These are phyloP conservation scores for Nicotiana knightiana DNA, from an alignment of 257 asterid species.

Conservation along the genomic window DNA sequence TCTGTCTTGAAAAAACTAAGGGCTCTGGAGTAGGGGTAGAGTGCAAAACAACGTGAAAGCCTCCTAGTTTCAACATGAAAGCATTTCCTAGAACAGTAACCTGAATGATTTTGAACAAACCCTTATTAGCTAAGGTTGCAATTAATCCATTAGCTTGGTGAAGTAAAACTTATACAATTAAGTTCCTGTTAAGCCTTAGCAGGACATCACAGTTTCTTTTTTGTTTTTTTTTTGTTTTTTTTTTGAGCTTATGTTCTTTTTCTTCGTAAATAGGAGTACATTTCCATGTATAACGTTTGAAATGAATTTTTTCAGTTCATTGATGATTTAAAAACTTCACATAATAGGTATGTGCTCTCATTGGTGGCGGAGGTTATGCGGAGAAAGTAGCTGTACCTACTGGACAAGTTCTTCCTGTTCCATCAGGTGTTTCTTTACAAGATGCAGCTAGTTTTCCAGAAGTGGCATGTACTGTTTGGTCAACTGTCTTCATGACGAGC, in stretches of 20 bases:
- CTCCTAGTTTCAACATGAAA: not conserved
- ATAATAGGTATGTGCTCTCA: slow-evolving; percentile 77
- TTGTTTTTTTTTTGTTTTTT: no score
- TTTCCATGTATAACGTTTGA: not conserved
- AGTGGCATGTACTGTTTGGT: slow-evolving; percentile 96
- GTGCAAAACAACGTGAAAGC: not conserved
- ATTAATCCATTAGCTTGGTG: not conserved
- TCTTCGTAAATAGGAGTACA: not conserved
- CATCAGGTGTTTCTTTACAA: slow-evolving; percentile 70
- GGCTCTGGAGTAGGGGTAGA: not conserved
- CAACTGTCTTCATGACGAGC: slow-evolving; percentile 90
- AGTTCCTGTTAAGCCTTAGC: not conserved
- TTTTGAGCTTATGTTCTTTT: not conserved
- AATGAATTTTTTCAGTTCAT: not conserved
- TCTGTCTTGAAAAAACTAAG: not conserved
- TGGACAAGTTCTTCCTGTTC: slow-evolving; percentile 85
- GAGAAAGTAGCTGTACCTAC: slow-evolving; percentile 86
- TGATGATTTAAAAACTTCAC: not conserved
- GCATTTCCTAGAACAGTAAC: not conserved
- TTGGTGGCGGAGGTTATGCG: slow-evolving; percentile 96
- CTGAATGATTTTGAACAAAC: not conserved
- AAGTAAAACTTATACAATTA: not conserved
- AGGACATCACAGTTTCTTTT: not conserved
- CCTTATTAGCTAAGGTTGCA: not conserved
- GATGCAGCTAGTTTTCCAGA: slow-evolving; percentile 98